These are phyloP conservation scores for Linderniella brevidens DNA, from an alignment of 257 asterid genomes.

Conservation along the genomic window DNA sequence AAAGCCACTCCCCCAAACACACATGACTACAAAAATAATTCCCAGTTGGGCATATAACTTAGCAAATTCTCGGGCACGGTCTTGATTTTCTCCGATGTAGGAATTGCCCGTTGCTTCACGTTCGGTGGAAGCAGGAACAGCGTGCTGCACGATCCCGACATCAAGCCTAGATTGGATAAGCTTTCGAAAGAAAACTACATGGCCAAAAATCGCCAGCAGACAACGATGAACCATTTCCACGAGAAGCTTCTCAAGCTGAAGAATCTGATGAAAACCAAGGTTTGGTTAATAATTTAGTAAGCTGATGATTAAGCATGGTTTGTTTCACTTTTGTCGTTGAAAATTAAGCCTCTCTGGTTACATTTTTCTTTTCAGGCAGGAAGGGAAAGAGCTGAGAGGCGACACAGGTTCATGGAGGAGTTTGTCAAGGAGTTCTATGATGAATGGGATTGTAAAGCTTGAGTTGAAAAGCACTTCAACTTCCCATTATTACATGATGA, in stretches of 20 bases:
- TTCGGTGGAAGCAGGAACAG: slow-evolving; percentile 81
- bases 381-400: slow-evolving; percentile 50
- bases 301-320: not conserved
- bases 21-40: too few relatives aligned
- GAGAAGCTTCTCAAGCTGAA: slow-evolving; percentile 91
- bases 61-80: too few relatives aligned
- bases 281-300: slow-evolving; percentile 4
- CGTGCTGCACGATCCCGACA: slow-evolving; percentile 61
- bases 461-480: slow-evolving; percentile 9
- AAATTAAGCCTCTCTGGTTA: not conserved
- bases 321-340: not conserved
- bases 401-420: slow-evolving; percentile 90
- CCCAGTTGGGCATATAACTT: too few relatives aligned
- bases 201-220: slow-evolving; percentile 83
- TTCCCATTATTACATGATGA: too few relatives aligned
- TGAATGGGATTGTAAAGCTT: slow-evolving; percentile 91
- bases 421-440: slow-evolving; percentile 61
- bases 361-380: slow-evolving; percentile 50
- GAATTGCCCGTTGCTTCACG: slow-evolving; percentile 90
- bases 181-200: slow-evolving; percentile 72
- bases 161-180: slow-evolving; percentile 50
- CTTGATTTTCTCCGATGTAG: slow-evolving; percentile 15
- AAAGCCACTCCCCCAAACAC: too few relatives aligned
- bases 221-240: slow-evolving; percentile 85
- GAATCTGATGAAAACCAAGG: slow-evolving; percentile 82